Percentiles rank a stretch among this genome's conserved stretches.
phyloP scores from a whole-genome alignment of 306 rosid species.

The Medicago ruthenica region DNA sequence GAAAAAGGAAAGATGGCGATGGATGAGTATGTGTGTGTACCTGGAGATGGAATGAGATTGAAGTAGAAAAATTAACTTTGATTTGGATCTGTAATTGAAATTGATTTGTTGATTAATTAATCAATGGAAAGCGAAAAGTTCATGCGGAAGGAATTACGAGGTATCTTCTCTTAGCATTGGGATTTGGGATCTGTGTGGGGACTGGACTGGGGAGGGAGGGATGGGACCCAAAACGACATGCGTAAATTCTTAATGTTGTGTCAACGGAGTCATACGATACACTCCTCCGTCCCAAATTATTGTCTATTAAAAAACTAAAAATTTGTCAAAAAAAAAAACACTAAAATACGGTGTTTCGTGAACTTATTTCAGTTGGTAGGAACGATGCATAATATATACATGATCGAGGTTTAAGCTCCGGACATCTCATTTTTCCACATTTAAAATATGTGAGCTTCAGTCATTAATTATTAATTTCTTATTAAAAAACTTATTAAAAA shows the following conservation, averaged over 20 bases:
- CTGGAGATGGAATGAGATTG: slow-evolving; percentile 24
- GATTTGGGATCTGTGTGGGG: neutral
- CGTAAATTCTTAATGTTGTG: neutral
- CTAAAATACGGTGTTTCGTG: too few relatives aligned
- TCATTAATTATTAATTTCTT: too few relatives aligned
- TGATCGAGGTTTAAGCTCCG: too few relatives aligned
- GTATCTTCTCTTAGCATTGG: neutral
- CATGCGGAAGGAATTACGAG: neutral
- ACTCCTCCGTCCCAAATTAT: too few relatives aligned
- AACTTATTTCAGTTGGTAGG: too few relatives aligned
- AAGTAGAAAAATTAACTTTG: neutral
- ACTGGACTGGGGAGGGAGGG: neutral
- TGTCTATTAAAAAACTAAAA: too few relatives aligned
- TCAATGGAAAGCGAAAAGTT: neutral
- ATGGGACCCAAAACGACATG: neutral
- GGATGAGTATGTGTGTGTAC: slow-evolving; percentile 8
- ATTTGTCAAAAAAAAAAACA: too few relatives aligned
- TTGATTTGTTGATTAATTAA: neutral
- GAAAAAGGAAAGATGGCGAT: neutral
- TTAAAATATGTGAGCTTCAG: too few relatives aligned
- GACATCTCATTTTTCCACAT: too few relatives aligned
- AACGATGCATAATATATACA: too few relatives aligned
- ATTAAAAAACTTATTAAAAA: too few relatives aligned
- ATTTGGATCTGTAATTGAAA: slow-evolving; percentile 13
- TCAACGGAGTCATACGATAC: too few relatives aligned